Evolutionary conservation across 306 rosid genomes (phyloP).

Genomic region (Medicago lupulina): DNA sequence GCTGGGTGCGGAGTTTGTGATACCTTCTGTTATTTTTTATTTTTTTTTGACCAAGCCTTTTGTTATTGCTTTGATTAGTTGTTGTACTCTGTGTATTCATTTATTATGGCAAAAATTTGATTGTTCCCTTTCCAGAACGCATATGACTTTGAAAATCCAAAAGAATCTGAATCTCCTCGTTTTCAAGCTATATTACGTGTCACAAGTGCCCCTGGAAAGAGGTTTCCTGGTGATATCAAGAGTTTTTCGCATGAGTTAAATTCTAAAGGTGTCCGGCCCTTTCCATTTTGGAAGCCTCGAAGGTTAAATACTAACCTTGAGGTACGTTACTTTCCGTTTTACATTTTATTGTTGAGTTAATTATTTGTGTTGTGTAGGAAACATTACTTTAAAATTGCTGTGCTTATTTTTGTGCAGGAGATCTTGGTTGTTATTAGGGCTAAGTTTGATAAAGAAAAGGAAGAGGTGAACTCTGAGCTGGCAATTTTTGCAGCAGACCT

Average conservation of each 20-base stretch:
- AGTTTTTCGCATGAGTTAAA: constrained; percentile 97
- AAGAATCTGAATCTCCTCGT: constrained; percentile 99
- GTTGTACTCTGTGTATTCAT: constrained; percentile 13
- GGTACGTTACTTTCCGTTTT: constrained; percentile 58
- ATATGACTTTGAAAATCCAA: constrained; percentile 93
- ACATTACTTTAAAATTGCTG: constrained; percentile 33
- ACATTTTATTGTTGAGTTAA: constrained; percentile 27
- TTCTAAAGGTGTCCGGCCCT: constrained; percentile 95
- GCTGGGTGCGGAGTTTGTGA: constrained; percentile 15
- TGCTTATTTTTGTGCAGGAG: constrained; percentile 67
- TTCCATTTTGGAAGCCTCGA: constrained; percentile 97
- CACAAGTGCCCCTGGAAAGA: constrained; percentile 96
- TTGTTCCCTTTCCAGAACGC: constrained; percentile 60
- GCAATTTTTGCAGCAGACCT: constrained; percentile 96
- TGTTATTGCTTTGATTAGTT: too few species aligned
- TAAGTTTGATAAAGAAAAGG: constrained; percentile 94
- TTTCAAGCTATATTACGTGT: constrained; percentile 96
- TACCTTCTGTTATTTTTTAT: constrained; percentile 31
- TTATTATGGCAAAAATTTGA: constrained; percentile 38
- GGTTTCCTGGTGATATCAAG: constrained; percentile 83
- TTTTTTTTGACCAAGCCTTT: too few species aligned
- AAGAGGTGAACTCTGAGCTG: constrained; percentile 87
- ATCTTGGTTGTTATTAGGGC: constrained; percentile 78
- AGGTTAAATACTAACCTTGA: constrained; percentile 87
- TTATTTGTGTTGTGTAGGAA: constrained; percentile 38